These are phyloP conservation scores for Mycena rebaudengoi DNA, from an alignment of 768 basidiomycete genomes.

Conservation along the genomic window DNA sequence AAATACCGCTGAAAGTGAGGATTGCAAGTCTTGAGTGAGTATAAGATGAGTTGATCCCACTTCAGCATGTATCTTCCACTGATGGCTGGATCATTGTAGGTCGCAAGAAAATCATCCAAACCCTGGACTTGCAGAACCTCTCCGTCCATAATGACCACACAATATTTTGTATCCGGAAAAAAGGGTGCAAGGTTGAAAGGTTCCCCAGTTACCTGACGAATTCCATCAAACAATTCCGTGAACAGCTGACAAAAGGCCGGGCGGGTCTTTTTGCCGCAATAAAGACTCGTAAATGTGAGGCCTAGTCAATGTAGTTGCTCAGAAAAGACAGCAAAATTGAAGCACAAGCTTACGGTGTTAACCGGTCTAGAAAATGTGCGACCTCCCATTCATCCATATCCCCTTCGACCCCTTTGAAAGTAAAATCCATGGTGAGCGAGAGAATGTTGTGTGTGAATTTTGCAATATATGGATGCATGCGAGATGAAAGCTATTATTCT, in stretches of 20 bases:
- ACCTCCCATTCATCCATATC: slow-evolving; percentile 29
- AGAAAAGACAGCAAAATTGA: not conserved
- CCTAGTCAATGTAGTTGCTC: slow-evolving; percentile 5
- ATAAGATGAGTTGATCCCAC: not conserved
- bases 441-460: slow-evolving; percentile 4
- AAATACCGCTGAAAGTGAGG: not conserved
- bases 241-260: slow-evolving; percentile 21
- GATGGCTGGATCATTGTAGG: not conserved
- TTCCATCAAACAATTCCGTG: slow-evolving; percentile 17
- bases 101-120: not conserved
- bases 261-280: slow-evolving; percentile 20
- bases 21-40: not conserved
- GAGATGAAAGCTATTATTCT: not conserved
- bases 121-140: not conserved
- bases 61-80: not conserved
- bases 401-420: slow-evolving; percentile 30
- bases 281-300: slow-evolving; percentile 18
- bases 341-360: slow-evolving; percentile 11
- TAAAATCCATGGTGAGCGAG: slow-evolving; percentile 23
- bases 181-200: slow-evolving; percentile 20
- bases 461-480: not conserved
- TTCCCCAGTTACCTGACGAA: slow-evolving; percentile 16
- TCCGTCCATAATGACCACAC: not conserved
- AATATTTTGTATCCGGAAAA: slow-evolving; percentile 13
- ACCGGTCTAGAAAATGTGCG: slow-evolving; percentile 5